Evolutionary conservation across 2,329 filamentous ascomycete species (phyloP).

Genomic region (Davidsoniella australis): DNA sequence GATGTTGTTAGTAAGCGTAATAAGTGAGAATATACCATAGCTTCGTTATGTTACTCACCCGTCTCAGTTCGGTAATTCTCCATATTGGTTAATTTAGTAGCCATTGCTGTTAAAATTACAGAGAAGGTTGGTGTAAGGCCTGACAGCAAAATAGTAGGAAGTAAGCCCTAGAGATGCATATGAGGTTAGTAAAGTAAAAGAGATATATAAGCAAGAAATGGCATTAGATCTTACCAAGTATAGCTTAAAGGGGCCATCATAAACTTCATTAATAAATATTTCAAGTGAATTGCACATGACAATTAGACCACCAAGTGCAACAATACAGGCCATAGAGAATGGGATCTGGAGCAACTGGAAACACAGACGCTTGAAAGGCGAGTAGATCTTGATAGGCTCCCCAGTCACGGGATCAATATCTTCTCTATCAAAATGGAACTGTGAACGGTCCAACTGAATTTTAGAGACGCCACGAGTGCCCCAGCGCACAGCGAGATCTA

Average conservation of each 20-base stretch:
- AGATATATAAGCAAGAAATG: not conserved
- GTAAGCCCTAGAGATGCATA: conserved; percentile 45
- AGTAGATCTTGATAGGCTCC: conserved; percentile 59
- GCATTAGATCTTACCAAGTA: conserved; percentile 45
- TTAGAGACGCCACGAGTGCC: conserved; percentile 68
- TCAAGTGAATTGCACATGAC: conserved; percentile 80
- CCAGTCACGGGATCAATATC: conserved; percentile 67
- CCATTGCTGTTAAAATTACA: conserved; percentile 56
- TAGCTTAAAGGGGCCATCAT: conserved; percentile 72
- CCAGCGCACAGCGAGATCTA: conserved; percentile 76
- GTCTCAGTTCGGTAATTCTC: conserved; percentile 87
- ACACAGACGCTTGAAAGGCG: conserved; percentile 54
- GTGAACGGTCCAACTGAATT: conserved; percentile 59
- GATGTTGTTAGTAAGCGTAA: too few species aligned
- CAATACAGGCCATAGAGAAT: conserved; percentile 58
- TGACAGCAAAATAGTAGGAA: conserved; percentile 79
- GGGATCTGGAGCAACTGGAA: conserved; percentile 70
- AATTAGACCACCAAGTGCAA: conserved; percentile 66
- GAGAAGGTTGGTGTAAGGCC: conserved; percentile 64
- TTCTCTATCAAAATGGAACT: conserved; percentile 67
- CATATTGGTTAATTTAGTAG: conserved; percentile 57
- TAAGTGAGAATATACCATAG: not conserved
- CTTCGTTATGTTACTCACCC: conserved; percentile 21
- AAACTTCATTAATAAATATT: conserved; percentile 89
- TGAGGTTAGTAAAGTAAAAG: conserved; percentile 3